Base-by-base conservation (phyloP, 768 basidiomycete species). In the Termitomyces titanicus region DNA sequence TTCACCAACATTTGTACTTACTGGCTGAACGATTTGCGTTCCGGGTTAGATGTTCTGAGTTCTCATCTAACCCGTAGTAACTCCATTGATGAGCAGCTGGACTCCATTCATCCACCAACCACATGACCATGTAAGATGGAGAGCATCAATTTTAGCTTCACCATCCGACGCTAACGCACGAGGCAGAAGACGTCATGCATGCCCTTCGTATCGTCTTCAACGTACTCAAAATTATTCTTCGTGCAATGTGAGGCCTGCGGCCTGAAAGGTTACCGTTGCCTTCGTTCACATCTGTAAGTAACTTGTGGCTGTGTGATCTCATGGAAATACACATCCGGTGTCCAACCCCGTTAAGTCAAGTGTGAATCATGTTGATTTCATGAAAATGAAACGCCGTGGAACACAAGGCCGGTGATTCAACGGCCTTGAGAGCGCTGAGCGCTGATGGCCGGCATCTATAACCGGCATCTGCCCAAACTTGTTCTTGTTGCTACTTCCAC, bases 401-500 rank as follows among this genome's bases (percentile, higher is more conserved):
- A n/a, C n/a, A n/a, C 17, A 33, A 37, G 44, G 13, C 47, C 54
- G 54, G 54, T 34, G 13, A 42, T 34, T 49, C 6, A 55, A 35
- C 47, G 54, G 54, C 47, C n/a, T n/a, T n/a, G n/a, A n/a, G n/a
- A n/a, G n/a, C n/a, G n/a, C n/a, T n/a, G n/a, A n/a, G n/a, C n/a
- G n/a, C n/a, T n/a, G n/a, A n/a, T n/a, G n/a, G 17, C 24, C 35
- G 35, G 48, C 34, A n/a, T 37, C 34, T 17, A 37, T 25, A 34
- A 24, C 18, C 20, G 22, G 51, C 42, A 18, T 45, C 33, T 45
- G 20, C 44, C 15, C 33, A 29, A 22, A 22, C 22, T 10, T 29
- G 45, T 35, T 34, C 45, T 46, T 40, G 53, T 54, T 22, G 46
- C 38, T 54, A 43, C 31, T 54, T 48, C 53, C 53, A 54, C 39